A percentile compares a stretch with the other conserved stretches of the same genome.
Conservation (phyloP, 164 flowering plant species). For the Annona squamosa region DNA sequence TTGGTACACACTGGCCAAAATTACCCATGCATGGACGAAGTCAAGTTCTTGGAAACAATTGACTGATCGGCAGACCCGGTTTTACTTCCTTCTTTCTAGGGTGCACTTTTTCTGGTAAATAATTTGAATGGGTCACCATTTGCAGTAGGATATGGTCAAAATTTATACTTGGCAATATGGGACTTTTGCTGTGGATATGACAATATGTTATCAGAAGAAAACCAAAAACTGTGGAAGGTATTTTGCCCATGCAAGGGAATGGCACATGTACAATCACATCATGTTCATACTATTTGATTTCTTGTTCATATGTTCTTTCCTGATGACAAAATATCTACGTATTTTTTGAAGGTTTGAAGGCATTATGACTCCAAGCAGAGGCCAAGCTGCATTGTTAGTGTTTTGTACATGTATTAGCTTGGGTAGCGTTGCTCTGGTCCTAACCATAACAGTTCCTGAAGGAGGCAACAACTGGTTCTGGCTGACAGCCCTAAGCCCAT, state of each 20-base stretch:
- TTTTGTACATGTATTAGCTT: slow-evolving; percentile 94
- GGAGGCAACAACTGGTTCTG: slow-evolving; percentile 78
- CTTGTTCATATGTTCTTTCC: not conserved
- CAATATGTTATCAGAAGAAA: not conserved
- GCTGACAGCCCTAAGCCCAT: slow-evolving; percentile 73
- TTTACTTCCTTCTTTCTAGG: not conserved
- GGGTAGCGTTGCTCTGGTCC: slow-evolving; percentile 90
- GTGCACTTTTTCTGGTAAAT: not conserved
- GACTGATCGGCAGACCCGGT: not conserved
- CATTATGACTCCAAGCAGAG: slow-evolving; percentile 79
- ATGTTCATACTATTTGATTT: not conserved
- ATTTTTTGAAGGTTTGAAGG: slow-evolving; percentile 72
- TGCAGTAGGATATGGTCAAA: not conserved
- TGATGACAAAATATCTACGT: not conserved
- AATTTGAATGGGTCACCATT: not conserved
- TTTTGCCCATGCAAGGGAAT: not conserved
- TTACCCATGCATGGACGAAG: too few species aligned
- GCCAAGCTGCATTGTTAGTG: slow-evolving; percentile 90
- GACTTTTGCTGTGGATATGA: not conserved
- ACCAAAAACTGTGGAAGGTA: not conserved
- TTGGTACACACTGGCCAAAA: too few species aligned
- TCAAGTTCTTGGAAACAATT: too few species aligned
- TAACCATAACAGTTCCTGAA: slow-evolving; percentile 83
- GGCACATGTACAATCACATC: not conserved
- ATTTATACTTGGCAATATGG: not conserved